phyloP scores from a whole-genome alignment of 352 stramenopile species.

The Globisporangium orthogonon region DNA sequence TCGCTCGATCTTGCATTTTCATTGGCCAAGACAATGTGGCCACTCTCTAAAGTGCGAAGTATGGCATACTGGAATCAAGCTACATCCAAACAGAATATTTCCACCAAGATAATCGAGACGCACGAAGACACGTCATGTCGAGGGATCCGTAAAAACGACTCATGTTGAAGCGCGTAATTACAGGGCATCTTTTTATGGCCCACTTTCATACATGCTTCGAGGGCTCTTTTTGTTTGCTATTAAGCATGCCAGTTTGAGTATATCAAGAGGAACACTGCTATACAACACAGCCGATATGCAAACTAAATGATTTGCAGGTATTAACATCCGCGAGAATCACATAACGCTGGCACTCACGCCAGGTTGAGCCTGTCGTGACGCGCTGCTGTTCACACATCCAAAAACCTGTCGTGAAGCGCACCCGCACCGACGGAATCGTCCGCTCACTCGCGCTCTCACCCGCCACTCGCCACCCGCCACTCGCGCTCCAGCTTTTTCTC shows the following conservation, averaged over 20 bases:
- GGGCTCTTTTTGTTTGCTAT: neutral
- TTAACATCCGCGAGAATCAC: neutral
- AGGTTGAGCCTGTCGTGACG: neutral
- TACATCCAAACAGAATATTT: too few species aligned
- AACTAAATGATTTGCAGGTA: neutral
- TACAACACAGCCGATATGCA: neutral
- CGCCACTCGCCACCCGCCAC: neutral
- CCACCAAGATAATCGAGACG: too few species aligned
- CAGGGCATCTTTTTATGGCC: neutral
- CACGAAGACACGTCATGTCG: too few species aligned
- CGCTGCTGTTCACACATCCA: neutral
- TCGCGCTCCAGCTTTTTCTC: neutral
- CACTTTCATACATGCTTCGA: neutral
- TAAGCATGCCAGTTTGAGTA: neutral
- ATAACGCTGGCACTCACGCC: neutral
- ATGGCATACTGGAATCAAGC: too few species aligned
- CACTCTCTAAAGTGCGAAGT: too few species aligned
- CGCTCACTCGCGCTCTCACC: neutral
- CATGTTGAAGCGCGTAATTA: constrained; percentile 2
- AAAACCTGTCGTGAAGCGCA: neutral
- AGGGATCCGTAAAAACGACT: neutral
- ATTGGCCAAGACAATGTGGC: too few species aligned
- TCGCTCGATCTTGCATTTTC: too few species aligned
- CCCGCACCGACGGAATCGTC: neutral
- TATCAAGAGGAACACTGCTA: neutral